Evolutionary conservation across 495 filamentous ascomycete species (phyloP).

Genomic region (Tuber microsphaerosporum): DNA sequence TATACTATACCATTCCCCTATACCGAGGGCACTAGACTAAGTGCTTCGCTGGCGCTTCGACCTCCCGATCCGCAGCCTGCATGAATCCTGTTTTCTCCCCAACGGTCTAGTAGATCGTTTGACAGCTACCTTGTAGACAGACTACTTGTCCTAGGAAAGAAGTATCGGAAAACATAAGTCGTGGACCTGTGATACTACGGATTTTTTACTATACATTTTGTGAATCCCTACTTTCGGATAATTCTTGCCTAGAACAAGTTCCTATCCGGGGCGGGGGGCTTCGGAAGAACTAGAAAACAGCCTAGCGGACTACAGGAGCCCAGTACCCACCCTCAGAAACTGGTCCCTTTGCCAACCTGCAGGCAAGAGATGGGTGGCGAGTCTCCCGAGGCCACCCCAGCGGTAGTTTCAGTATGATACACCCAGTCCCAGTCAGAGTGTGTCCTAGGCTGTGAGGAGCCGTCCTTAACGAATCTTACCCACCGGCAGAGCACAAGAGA

Average conservation of each 20-base stretch:
- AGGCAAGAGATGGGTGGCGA: too few species aligned
- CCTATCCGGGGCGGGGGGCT: neutral
- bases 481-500: neutral
- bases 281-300: neutral
- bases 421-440: too few species aligned
- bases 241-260: too few species aligned
- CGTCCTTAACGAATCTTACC: too few species aligned
- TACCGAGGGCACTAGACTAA: neutral
- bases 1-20: neutral
- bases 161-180: too few species aligned
- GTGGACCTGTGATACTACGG: too few species aligned
- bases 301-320: neutral
- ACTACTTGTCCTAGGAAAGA: neutral
- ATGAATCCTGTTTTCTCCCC: neutral
- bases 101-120: neutral
- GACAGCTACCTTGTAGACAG: neutral
- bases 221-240: too few species aligned
- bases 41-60: neutral
- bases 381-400: too few species aligned
- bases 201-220: too few species aligned
- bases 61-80: neutral
- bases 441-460: too few species aligned
- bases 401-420: too few species aligned
- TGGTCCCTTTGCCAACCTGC: too few species aligned
- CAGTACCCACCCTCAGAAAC: neutral